Evolutionary conservation across 345 rosid species (phyloP), one percentile per base, ranked within the genome.

Genomic region (Populus davidiana): DNA sequence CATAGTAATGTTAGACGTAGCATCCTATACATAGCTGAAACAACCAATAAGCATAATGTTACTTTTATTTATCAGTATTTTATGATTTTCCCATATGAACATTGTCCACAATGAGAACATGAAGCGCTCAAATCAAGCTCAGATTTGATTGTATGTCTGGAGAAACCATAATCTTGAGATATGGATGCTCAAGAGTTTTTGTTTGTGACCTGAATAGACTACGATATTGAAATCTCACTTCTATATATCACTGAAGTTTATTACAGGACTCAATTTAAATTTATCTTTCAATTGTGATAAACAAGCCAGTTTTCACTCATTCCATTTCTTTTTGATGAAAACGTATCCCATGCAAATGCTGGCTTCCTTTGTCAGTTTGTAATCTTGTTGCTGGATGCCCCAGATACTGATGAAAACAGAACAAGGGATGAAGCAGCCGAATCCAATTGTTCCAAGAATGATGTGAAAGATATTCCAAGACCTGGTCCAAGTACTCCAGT

Each of bases 391-490:
- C 68, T 81, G 66, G 41, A 68, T 76, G 64, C 70, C 49, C 16
- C 87, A 88, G 90, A 62, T 67, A 10, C 71, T 65, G 77, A 80
- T 69, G 82, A 50, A 62, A 72, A 27, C 21, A 61, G 35, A 62
- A 62, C 61, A 72, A 64, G 61, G 81, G 77, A 71, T 17, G 75
- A 74, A 35, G 76, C 49, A 17, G 50, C 65, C 47, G 78, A 79
- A 65, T 78, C 80, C 70, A 66, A 43, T 25, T 21, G 14, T 36
- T 29, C 73, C 14, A 71, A 72, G 50, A 47, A 74, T 41, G 66
- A 61, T 27, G 69, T 56, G 69, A 77, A 86, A 74, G 83, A 77
- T 81, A 73, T 71, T 71, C 49, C 59, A 9, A 75, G 59, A 31
- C 61, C 70, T 16, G 50, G 27, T 49, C 62, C 81, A 69, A 76